Evolutionary conservation across 2,329 filamentous ascomycete species (phyloP).

Genomic region (Arthrobotrys iridis): DNA sequence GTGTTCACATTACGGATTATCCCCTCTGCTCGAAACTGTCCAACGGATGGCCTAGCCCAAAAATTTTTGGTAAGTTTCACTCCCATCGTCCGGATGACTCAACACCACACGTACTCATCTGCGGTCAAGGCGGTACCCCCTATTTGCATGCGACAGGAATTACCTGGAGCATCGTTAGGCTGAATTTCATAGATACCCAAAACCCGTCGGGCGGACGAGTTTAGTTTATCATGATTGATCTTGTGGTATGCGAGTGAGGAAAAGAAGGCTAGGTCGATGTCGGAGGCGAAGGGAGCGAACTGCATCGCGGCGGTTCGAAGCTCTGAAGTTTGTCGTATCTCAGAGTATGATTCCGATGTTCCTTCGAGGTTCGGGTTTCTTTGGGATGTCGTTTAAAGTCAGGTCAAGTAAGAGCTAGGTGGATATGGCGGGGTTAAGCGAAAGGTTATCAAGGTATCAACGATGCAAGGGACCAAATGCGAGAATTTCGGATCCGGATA

Average conservation of each 20-base stretch:
- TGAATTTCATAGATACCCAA: conserved; percentile 90
- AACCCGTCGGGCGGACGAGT: conserved; percentile 87
- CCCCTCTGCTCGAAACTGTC: conserved; percentile 77
- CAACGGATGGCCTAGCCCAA: conserved; percentile 52
- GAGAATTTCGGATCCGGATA: background rate
- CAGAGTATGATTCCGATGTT: background rate
- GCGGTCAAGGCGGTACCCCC: conserved; percentile 85
- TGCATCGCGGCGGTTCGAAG: conserved; percentile 64
- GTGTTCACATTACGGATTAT: conserved; percentile 97
- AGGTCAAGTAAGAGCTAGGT: background rate
- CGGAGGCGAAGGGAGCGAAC: conserved; percentile 90
- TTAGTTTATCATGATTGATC: conserved; percentile 95
- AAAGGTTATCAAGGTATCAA: conserved; percentile 13
- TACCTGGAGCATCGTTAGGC: conserved; percentile 73
- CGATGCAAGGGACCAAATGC: conserved; percentile 33
- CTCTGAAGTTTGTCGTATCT: background rate
- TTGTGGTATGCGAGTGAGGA: conserved; percentile 90
- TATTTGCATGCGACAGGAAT: conserved; percentile 89
- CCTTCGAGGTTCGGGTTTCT: conserved; percentile 6
- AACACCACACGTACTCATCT: conserved; percentile 72
- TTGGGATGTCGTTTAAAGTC: background rate
- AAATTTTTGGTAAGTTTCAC: conserved; percentile 15
- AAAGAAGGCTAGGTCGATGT: conserved; percentile 96
- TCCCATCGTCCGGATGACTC: background rate
- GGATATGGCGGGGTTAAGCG: conserved; percentile 50